Evolutionary conservation across 148 eudicot genomes (phyloP).

Genomic region (Nepenthes gracilis): DNA sequence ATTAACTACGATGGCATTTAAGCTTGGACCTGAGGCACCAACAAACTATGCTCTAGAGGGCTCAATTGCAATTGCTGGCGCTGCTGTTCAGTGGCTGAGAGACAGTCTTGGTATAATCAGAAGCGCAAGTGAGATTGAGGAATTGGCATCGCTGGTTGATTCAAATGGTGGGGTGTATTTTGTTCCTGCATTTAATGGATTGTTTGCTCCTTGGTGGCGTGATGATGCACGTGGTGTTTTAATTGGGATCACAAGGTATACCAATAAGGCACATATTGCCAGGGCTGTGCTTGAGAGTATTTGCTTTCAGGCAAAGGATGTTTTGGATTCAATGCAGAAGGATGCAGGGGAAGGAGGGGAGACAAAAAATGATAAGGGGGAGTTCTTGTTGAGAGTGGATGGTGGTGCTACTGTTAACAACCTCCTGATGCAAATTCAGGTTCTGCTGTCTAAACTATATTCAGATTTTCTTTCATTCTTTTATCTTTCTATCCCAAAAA

Average conservation of each 20-base stretch:
- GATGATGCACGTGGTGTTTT: conserved; percentile 98
- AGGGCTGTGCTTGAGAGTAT: conserved; percentile 97
- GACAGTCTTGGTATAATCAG: conserved; percentile 76
- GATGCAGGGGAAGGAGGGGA: conserved; percentile 69
- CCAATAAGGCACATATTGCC: conserved; percentile 79
- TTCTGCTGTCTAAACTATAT: conserved; percentile 5
- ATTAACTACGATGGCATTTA: conserved; percentile 73
- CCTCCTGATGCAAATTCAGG: conserved; percentile 95
- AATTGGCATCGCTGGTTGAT: conserved; percentile 69
- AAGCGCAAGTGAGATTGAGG: conserved; percentile 80
- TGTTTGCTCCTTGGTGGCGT: conserved; percentile 99
- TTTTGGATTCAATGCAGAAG: conserved; percentile 91
- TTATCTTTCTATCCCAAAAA: neutral
- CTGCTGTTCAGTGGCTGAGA: conserved; percentile 99
- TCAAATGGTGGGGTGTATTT: conserved; percentile 91
- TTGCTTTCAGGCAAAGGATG: conserved; percentile 96
- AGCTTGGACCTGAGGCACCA: conserved; percentile 79
- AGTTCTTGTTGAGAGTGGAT: conserved; percentile 88
- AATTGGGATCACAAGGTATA: conserved; percentile 88
- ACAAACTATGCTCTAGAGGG: conserved; percentile 90
- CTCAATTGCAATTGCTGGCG: conserved; percentile 98
- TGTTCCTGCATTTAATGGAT: conserved; percentile 94
- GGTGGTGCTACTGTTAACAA: conserved; percentile 93
- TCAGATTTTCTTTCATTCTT: neutral
- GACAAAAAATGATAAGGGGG: conserved; percentile 56